phyloP scores from a whole-genome alignment of 1,139 yeast genomes.

The Hemisphaericaspora xylofermentans region DNA sequence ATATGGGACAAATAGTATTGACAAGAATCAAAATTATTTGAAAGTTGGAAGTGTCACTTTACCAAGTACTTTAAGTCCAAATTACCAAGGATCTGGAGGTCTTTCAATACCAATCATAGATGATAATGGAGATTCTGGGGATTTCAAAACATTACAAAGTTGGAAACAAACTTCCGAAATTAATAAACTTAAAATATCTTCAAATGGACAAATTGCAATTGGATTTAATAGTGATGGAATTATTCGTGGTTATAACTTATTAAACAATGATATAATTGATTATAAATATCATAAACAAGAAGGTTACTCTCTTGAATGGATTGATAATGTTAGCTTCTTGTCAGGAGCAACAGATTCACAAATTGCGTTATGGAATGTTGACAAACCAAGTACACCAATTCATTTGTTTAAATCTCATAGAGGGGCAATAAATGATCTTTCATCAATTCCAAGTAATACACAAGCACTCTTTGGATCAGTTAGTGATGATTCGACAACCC shows the following conservation, averaged over 20 bases:
- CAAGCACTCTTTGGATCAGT: constrained; percentile 62
- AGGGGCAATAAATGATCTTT: constrained; percentile 55
- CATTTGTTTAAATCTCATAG: constrained; percentile 46
- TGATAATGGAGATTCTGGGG: constrained; percentile 18
- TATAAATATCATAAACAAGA: constrained; percentile 63
- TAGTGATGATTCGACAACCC: constrained; percentile 68
- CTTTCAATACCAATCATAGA: constrained; percentile 24
- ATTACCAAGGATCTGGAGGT: constrained; percentile 13
- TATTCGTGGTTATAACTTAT: constrained; percentile 42
- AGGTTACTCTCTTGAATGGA: constrained; percentile 76
- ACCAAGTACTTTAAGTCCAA: constrained; percentile 50
- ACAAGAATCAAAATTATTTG: constrained; percentile 41
- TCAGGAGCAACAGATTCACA: constrained; percentile 69
- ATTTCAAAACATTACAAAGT: constrained; percentile 36
- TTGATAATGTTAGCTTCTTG: constrained; percentile 44
- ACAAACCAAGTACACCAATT: constrained; percentile 42
- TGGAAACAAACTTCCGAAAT: constrained; percentile 61
- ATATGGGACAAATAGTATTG: constrained; percentile 49
- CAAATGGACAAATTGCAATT: constrained; percentile 38
- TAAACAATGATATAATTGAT: constrained; percentile 25
- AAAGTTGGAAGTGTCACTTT: constrained; percentile 46
- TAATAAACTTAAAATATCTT: constrained; percentile 43
- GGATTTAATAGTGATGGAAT: constrained; percentile 54
- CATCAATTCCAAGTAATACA: constrained; percentile 35
- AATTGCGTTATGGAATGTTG: constrained; percentile 69